Base-by-base conservation (phyloP, 2,329 filamentous ascomycete genomes). In the Pseudogymnoascus destructans region DNA sequence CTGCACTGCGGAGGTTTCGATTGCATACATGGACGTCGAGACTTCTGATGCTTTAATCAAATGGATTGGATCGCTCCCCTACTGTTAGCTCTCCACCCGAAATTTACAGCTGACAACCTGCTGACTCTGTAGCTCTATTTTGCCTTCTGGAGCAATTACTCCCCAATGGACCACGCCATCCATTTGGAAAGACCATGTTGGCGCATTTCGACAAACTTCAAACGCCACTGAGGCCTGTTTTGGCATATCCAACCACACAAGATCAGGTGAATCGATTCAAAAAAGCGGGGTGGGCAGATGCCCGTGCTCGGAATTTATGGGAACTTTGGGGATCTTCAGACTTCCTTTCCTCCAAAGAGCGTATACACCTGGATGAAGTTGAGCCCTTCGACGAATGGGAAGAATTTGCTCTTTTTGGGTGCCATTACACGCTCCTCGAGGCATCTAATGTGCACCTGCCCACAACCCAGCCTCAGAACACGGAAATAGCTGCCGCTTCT, bases 351-450 rank as follows among this genome's bases (percentile, higher is more conserved):
- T 66, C 77, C 1, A 71, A 76, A 1, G 78, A 88, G 61, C 79
- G 88, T 62, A 73, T 69, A 33, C 73, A 72, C 9, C 72, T 96
- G 11, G 85, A 95, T 64, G 67, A 73, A 0, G 71, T 90, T 13
- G 92, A 96, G 67, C 82, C 86, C 0, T 96, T 97, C 67, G 92
- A 97, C 69, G 91, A 96, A 71, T 95, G 89, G 89, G 92, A 97
- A 70, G 92, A 96, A 66, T 90, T 96, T 67, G 84, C 86, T 2
- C 74, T 95, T 0, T 95, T 95, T 69, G 82, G 81, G 1, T 83
- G 84, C 32, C 91, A 96, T 70, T 95, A 95, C 70, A 87, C 91
- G 64, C 72, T 96, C 42, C 75, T 95, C 7, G 75, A 82, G 56
- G 88, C 89, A 11, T 77, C 73, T 40, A 81, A 72, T 58, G 74